A percentile compares a stretch with the other conserved stretches of the same genome.
Conservation (phyloP, 352 stramenopile species). For the Salisapilia sapeloensis region DNA sequence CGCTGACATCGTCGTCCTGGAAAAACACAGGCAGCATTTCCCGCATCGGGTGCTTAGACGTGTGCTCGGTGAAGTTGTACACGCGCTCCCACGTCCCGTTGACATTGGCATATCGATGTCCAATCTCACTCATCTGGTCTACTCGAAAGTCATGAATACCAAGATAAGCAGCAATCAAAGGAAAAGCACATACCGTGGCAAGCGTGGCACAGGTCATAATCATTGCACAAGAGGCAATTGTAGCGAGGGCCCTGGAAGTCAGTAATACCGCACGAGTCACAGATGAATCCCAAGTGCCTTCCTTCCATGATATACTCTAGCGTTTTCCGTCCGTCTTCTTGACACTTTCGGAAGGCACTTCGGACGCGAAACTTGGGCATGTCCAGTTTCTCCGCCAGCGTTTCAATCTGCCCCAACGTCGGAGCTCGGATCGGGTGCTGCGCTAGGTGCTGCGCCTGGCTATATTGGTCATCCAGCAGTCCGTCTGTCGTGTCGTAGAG, state of each 20-base stretch:
- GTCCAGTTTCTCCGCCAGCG: slow-evolving; percentile 40
- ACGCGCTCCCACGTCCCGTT: slow-evolving; percentile 68
- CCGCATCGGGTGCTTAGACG: slow-evolving; percentile 26
- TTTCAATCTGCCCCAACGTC: slow-evolving; percentile 47
- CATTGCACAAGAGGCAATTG: slow-evolving; percentile 56
- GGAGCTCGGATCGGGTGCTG: slow-evolving; percentile 5
- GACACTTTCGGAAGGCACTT: slow-evolving; percentile 66
- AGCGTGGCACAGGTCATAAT: slow-evolving; percentile 52
- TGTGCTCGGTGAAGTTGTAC: slow-evolving; percentile 61
- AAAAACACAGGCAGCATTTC: slow-evolving; percentile 61
- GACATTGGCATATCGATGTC: slow-evolving; percentile 61
- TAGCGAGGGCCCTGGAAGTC: slow-evolving; percentile 59
- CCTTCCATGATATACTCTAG: slow-evolving; percentile 73
- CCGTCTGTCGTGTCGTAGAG: slow-evolving; percentile 10
- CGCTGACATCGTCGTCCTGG: slow-evolving; percentile 7
- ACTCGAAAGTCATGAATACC: slow-evolving; percentile 2
- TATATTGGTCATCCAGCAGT: slow-evolving; percentile 24
- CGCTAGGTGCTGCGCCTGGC: slow-evolving; percentile 14
- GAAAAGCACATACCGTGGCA: slow-evolving; percentile 33
- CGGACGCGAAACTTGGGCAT: slow-evolving; percentile 68
- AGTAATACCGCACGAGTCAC: slow-evolving; percentile 61
- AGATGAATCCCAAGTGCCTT: slow-evolving; percentile 66
- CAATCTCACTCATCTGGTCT: slow-evolving; percentile 41
- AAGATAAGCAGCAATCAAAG: slow-evolving; percentile 2
- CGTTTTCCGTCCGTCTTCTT: slow-evolving; percentile 38